These are phyloP conservation scores for Cairneyella variabilis DNA, from an alignment of 495 filamentous ascomycete genomes.

Conservation along the genomic window DNA sequence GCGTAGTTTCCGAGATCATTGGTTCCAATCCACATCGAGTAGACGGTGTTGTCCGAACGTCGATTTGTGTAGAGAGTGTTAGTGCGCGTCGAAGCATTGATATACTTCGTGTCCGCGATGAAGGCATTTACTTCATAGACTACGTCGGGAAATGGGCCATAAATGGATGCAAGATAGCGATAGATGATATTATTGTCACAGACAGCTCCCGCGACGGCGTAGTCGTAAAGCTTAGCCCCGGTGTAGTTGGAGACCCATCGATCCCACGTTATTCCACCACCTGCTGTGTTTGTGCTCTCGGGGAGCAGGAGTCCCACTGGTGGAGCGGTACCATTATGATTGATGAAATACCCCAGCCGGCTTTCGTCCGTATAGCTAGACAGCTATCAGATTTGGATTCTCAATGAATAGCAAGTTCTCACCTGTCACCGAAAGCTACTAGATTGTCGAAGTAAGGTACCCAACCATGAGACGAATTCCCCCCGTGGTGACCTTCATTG, in stretches of 20 bases:
- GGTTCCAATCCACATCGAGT: slow-evolving; percentile 74
- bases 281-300: slow-evolving; percentile 44
- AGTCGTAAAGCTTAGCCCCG: slow-evolving; percentile 63
- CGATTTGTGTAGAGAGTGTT: slow-evolving; percentile 47
- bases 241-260: slow-evolving; percentile 55
- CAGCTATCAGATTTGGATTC: not conserved
- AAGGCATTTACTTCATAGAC: slow-evolving; percentile 70
- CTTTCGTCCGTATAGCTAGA: slow-evolving; percentile 66
- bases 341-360: slow-evolving; percentile 56
- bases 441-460: slow-evolving; percentile 43
- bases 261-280: slow-evolving; percentile 65
- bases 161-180: slow-evolving; percentile 43
- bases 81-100: slow-evolving; percentile 31
- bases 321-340: slow-evolving; percentile 53
- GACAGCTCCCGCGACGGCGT: slow-evolving; percentile 65
- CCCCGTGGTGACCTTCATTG: slow-evolving; percentile 7
- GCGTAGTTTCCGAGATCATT: slow-evolving; percentile 66
- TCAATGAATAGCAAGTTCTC: not conserved
- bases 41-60: slow-evolving; percentile 56
- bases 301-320: slow-evolving; percentile 51
- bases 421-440: slow-evolving; percentile 63
- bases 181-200: slow-evolving; percentile 65
- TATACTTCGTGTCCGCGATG: slow-evolving; percentile 51
- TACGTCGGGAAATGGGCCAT: slow-evolving; percentile 55
- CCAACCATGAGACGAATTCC: slow-evolving; percentile 8